These are phyloP conservation scores for Bisporella sp. DNA, from an alignment of 2,329 filamentous ascomycete species.

Conservation along the genomic window DNA sequence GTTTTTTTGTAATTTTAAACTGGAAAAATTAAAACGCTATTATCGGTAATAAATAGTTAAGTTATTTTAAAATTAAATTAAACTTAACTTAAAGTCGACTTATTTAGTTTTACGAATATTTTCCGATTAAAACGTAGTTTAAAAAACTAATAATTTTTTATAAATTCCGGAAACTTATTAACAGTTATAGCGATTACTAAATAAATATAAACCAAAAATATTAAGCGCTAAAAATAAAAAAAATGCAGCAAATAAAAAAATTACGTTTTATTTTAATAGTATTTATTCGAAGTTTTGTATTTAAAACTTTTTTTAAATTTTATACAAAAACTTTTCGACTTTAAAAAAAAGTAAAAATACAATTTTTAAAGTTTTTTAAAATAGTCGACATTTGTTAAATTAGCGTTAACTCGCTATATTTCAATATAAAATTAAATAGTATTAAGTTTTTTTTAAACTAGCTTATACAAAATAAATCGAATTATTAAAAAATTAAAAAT, in stretches of 20 bases:
- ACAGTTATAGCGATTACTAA: no score
- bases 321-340: not conserved
- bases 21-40: not conserved
- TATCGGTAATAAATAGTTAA: not conserved
- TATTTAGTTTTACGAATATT: not conserved
- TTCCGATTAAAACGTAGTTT: not conserved
- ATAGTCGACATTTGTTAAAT: not conserved
- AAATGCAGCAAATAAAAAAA: no score
- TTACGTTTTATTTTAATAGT: no score
- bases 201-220: no score
- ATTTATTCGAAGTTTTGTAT: not conserved
- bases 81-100: not conserved
- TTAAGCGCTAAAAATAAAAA: no score
- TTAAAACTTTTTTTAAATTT: not conserved
- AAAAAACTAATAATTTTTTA: no score
- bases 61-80: not conserved
- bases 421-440: not conserved
- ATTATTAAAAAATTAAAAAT: not conserved
- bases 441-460: not conserved
- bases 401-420: not conserved
- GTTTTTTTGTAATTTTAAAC: not conserved
- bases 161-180: no score
- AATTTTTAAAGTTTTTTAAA: not conserved
- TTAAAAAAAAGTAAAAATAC: not conserved
- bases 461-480: not conserved